These are phyloP conservation scores for Boletus sp. DNA, from an alignment of 768 basidiomycete species.

Conservation along the genomic window DNA sequence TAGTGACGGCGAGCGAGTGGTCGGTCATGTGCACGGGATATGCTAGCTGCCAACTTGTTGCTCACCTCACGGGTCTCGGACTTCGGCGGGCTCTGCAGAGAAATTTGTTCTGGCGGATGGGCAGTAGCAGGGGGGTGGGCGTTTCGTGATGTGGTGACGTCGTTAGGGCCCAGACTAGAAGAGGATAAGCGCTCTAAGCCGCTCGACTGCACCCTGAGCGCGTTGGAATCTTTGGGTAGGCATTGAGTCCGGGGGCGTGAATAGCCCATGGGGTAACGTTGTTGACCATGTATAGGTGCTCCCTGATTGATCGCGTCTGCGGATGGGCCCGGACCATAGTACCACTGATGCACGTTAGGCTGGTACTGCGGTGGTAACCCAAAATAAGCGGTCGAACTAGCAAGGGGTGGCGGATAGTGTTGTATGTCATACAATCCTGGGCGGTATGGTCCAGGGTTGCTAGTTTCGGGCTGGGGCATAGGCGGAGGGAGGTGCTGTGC, in stretches of 20 bases:
- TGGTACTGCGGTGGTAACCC: constrained; percentile 39
- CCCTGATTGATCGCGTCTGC: constrained; percentile 28
- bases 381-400: constrained; percentile 35
- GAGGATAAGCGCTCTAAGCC: constrained; percentile 7
- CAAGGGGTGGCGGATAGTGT: constrained; percentile 16
- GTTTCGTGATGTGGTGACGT: neutral
- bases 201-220: constrained; percentile 17
- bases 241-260: constrained; percentile 18
- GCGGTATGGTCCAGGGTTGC: constrained; percentile 17
- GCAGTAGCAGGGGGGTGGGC: neutral
- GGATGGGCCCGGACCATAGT: constrained; percentile 37
- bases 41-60: neutral
- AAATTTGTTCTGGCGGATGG: constrained; percentile 5
- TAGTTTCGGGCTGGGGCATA: constrained; percentile 24
- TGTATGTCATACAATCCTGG: constrained; percentile 25
- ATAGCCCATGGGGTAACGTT: constrained; percentile 33
- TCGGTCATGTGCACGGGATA: constrained; percentile 22
- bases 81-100: constrained; percentile 1
- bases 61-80: neutral
- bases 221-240: constrained; percentile 20
- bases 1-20: constrained; percentile 50
- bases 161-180: neutral
- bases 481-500: constrained; percentile 17
- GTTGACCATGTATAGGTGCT: constrained; percentile 31
- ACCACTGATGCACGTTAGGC: constrained; percentile 47